These are phyloP conservation scores for Mariannaea elegans DNA, from an alignment of 2,329 filamentous ascomycete species.

Conservation along the genomic window DNA sequence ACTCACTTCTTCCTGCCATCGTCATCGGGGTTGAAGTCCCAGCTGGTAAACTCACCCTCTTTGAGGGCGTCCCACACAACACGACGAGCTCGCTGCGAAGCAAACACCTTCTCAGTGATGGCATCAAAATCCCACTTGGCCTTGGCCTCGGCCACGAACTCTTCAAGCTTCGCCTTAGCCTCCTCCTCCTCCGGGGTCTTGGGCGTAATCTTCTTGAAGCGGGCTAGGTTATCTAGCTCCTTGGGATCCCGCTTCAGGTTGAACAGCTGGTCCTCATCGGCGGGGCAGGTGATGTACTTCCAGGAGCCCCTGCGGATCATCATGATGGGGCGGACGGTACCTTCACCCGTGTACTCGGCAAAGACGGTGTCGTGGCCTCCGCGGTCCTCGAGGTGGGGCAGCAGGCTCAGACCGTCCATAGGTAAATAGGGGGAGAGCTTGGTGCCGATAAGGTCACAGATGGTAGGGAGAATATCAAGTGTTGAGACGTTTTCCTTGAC, in stretches of 20 bases:
- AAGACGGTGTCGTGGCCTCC: constrained; percentile 87
- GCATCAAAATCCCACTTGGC: constrained; percentile 82
- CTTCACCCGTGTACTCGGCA: constrained; percentile 94
- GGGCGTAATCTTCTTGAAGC: constrained; percentile 50
- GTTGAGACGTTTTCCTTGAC: constrained; percentile 89
- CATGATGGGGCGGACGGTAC: constrained; percentile 86
- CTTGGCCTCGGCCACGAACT: constrained; percentile 78
- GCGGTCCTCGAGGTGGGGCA: constrained; percentile 75
- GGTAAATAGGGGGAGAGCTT: constrained; percentile 76
- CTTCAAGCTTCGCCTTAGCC: constrained; percentile 61
- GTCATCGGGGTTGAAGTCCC: constrained; percentile 84
- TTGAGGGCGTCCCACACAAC: constrained; percentile 84
- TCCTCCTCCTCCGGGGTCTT: constrained; percentile 56
- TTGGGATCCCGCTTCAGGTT: constrained; percentile 79
- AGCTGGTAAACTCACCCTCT: constrained; percentile 78
- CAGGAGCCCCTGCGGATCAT: constrained; percentile 92
- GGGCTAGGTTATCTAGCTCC: constrained; percentile 79
- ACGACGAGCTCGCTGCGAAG: constrained; percentile 80
- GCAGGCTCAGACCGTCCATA: constrained; percentile 83
- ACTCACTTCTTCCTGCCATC: constrained; percentile 73
- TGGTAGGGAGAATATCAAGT: constrained; percentile 87
- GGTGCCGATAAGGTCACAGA: constrained; percentile 82
- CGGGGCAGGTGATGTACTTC: constrained; percentile 90
- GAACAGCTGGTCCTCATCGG: constrained; percentile 85
- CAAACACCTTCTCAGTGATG: constrained; percentile 78